These are phyloP conservation scores for Hirschfeldia incana DNA, from an alignment of 345 rosid genomes.

Conservation along the genomic window DNA sequence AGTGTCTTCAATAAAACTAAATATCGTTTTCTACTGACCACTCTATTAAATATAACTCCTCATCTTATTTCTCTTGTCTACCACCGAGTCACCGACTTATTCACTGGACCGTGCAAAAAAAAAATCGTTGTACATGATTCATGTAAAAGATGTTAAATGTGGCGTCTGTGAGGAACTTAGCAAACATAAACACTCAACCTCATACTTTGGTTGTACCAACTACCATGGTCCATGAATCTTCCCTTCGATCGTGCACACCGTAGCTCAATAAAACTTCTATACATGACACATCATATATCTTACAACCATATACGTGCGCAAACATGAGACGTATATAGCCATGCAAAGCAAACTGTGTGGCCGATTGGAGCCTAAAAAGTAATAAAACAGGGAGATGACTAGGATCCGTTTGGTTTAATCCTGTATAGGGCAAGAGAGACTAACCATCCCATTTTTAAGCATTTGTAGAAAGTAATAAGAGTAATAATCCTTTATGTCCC, in stretches of 20 bases:
- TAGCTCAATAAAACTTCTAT: neutral
- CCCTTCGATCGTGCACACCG: neutral
- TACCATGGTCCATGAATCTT: neutral
- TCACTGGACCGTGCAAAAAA: conserved; percentile 20
- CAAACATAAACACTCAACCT: neutral
- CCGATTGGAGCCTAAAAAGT: conserved; percentile 1
- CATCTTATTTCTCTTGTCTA: conserved; percentile 14
- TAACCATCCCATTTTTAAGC: neutral
- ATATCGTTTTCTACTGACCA: conserved; percentile 28
- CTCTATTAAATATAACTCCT: conserved; percentile 16
- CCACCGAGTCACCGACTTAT: conserved; percentile 20
- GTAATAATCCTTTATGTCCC: too few species aligned
- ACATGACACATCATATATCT: neutral
- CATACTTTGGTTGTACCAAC: neutral
- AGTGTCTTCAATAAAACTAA: conserved; percentile 28
- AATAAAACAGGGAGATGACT: neutral
- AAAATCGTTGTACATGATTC: conserved; percentile 13
- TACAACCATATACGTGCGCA: neutral
- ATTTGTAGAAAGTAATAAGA: too few species aligned
- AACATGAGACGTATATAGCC: neutral
- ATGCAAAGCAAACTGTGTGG: neutral
- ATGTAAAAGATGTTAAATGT: conserved; percentile 30
- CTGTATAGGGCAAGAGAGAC: neutral
- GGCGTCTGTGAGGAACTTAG: neutral
- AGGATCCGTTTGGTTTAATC: neutral